phyloP scores from a whole-genome alignment of 1,139 yeast species.

The Meyerozyma guilliermondii region DNA sequence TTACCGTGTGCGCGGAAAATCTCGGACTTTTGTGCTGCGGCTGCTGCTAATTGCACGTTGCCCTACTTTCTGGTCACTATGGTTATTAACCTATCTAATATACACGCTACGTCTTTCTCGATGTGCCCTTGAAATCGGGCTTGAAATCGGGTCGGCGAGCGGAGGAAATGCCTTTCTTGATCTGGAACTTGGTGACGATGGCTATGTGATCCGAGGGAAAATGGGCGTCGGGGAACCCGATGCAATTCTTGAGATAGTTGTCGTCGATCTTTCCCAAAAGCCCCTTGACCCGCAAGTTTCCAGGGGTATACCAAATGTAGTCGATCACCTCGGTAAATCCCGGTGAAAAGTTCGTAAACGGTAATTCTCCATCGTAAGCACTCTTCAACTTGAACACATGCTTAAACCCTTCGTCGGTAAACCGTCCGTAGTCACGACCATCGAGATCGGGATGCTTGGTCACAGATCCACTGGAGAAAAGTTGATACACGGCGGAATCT shows the following conservation, averaged over 20 bases:
- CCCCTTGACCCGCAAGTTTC: slow-evolving; percentile 75
- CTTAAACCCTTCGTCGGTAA: slow-evolving; percentile 83
- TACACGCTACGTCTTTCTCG: slow-evolving; percentile 40
- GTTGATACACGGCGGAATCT: slow-evolving; percentile 88
- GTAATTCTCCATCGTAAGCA: slow-evolving; percentile 86
- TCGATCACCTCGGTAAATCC: slow-evolving; percentile 90
- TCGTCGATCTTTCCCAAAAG: slow-evolving; percentile 80
- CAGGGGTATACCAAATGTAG: slow-evolving; percentile 90
- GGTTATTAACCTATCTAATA: slow-evolving; percentile 1
- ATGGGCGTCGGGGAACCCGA: slow-evolving; percentile 92
- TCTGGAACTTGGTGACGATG: slow-evolving; percentile 68
- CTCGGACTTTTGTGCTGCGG: background rate
- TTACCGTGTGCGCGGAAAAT: background rate
- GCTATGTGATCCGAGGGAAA: slow-evolving; percentile 96
- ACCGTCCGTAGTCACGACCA: slow-evolving; percentile 86
- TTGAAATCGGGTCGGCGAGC: slow-evolving; percentile 40
- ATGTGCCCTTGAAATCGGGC: slow-evolving; percentile 50
- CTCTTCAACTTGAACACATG: slow-evolving; percentile 81
- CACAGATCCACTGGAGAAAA: slow-evolving; percentile 74
- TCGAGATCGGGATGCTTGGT: slow-evolving; percentile 73
- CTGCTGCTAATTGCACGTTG: background rate
- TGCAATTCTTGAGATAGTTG: slow-evolving; percentile 66
- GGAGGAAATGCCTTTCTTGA: slow-evolving; percentile 43
- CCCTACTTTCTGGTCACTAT: background rate
- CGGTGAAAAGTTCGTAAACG: slow-evolving; percentile 93